Evolutionary conservation across 305 asterid species (phyloP).

Genomic region (Fraxinus xanthoxyloides): DNA sequence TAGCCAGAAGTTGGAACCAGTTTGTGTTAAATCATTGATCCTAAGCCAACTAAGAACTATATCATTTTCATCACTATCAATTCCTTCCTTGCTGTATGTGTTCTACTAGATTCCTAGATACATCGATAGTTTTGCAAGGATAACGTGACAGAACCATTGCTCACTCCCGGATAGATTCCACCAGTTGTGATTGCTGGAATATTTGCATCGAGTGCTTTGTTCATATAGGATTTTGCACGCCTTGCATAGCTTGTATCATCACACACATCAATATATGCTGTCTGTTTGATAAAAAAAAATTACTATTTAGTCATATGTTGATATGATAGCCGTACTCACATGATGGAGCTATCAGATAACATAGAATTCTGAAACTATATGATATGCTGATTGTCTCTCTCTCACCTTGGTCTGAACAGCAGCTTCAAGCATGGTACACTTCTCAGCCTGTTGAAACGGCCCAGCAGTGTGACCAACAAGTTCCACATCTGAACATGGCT

Average conservation of each 20-base stretch:
- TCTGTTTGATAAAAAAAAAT: slow-evolving; percentile 41
- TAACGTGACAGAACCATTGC: slow-evolving; percentile 67
- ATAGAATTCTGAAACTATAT: slow-evolving; percentile 14
- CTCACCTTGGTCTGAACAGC: slow-evolving; percentile 97
- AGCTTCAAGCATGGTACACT: slow-evolving; percentile 79
- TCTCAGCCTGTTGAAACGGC: slow-evolving; percentile 84
- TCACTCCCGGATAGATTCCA: slow-evolving; percentile 98
- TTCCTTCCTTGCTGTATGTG: not conserved
- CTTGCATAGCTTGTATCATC: slow-evolving; percentile 76
- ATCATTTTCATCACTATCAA: not conserved
- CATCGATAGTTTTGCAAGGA: not conserved
- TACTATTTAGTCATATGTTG: slow-evolving; percentile 1
- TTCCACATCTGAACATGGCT: slow-evolving; percentile 65
- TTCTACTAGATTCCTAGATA: not conserved
- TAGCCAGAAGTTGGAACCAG: not conserved
- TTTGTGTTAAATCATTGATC: not conserved
- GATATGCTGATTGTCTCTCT: slow-evolving; percentile 58
- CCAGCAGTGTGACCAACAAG: slow-evolving; percentile 88
- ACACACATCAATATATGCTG: slow-evolving; percentile 89
- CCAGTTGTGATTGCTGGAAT: slow-evolving; percentile 89
- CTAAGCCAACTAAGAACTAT: not conserved
- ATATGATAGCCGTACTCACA: not conserved
- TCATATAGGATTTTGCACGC: slow-evolving; percentile 80
- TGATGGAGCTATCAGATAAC: slow-evolving; percentile 14
- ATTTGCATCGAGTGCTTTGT: slow-evolving; percentile 61